A percentile compares a stretch with the other conserved stretches of the same genome.
Evolutionary conservation across 2,329 filamentous ascomycete genomes (phyloP).

Genomic region (Aspergillus sp.): DNA sequence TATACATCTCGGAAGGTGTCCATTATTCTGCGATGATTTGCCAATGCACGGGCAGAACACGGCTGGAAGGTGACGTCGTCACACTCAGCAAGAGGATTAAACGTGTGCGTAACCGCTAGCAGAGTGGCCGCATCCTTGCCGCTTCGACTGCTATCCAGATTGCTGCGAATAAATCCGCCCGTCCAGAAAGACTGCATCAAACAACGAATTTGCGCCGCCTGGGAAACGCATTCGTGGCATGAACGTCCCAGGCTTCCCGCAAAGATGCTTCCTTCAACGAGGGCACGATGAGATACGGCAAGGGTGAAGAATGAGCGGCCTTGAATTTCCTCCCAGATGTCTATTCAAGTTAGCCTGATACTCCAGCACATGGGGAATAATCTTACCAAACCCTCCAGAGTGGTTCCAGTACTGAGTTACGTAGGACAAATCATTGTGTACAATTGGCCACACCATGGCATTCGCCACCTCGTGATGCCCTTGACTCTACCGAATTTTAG

Average conservation of each 20-base stretch:
- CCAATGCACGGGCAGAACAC: slow-evolving; percentile 68
- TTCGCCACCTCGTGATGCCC: slow-evolving; percentile 59
- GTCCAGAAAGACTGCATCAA: slow-evolving; percentile 78
- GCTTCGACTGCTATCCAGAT: slow-evolving; percentile 65
- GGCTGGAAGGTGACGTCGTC: slow-evolving; percentile 71
- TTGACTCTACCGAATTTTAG: slow-evolving; percentile 49
- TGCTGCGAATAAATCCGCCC: slow-evolving; percentile 65
- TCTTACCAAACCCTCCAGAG: slow-evolving; percentile 58
- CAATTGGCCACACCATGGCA: slow-evolving; percentile 70
- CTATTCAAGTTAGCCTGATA: slow-evolving; percentile 19
- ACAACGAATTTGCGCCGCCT: slow-evolving; percentile 73
- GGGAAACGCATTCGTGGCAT: slow-evolving; percentile 63
- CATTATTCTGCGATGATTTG: slow-evolving; percentile 76
- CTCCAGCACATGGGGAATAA: background rate
- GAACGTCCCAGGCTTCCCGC: slow-evolving; percentile 66
- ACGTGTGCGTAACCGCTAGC: slow-evolving; percentile 51
- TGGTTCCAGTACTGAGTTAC: slow-evolving; percentile 59
- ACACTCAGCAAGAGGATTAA: slow-evolving; percentile 39
- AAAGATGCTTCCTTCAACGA: slow-evolving; percentile 64
- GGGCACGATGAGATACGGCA: slow-evolving; percentile 68
- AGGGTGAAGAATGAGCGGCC: slow-evolving; percentile 81
- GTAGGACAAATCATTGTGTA: slow-evolving; percentile 76
- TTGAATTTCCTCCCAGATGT: slow-evolving; percentile 82
- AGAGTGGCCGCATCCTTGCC: slow-evolving; percentile 76
- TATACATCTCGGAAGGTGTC: slow-evolving; percentile 77